Evolutionary conservation across 164 flowering plant genomes (phyloP), one percentile per base, ranked within the genome.

Genomic region (Protea cynaroides): DNA sequence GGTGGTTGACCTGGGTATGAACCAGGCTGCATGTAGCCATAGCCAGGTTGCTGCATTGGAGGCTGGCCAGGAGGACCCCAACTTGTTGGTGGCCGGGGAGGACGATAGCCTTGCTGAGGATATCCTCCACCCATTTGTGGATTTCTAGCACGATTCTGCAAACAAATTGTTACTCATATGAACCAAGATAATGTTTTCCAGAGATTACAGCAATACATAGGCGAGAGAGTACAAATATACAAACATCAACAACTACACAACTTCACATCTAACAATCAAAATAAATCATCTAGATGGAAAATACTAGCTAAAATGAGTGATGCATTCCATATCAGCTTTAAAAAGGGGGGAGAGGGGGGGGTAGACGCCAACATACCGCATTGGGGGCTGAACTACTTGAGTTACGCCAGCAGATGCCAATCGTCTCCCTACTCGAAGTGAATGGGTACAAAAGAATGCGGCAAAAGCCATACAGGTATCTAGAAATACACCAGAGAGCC

Each of bases 361-460:
- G 64, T 72, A 76, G 78, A 75, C 78, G 74, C 93, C 84, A 62
- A 85, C 98, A 89, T 86, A 92, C 98, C 98, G 86, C 80, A 76
- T 77, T 65, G 76, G 80, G 72, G 34, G 77, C 63, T 75, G 81
- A 72, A 74, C 71, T 82, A 82, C 58, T 80, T 64, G 90, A 73
- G 75, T 78, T 78, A 87, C 92, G 86, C 92, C 96, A 73, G 93
- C 96, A 81, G 85, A 79, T 74, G 90, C 87, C 80, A 88, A 85
- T 82, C 95, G 81, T 79, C 89, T 77, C 81, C 90, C 89, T 80
- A 88, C 74, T 82, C 65, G 82, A 86, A 80, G 82, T 77, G 81
- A 81, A 85, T 77, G 83, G 85, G 88, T 79, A 79, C 90, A 82
- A 77, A 79, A 73, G 63, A 66, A 25, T 75, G 64, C 69, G 49